Conservation (phyloP, 208 protist genomes). For the Trichomonas gallinae region DNA sequence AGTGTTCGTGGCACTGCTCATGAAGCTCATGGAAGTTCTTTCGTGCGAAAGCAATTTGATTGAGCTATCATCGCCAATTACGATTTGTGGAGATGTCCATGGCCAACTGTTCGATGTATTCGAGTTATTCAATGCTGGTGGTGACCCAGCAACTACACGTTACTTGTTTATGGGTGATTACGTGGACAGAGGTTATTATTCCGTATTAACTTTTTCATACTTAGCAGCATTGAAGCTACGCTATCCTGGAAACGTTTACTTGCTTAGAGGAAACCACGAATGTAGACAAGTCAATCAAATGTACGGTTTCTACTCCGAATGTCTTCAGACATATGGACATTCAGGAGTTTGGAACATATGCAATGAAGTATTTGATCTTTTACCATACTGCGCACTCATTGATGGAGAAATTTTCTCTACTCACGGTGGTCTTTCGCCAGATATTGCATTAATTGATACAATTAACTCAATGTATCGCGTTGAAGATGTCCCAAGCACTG, state of each 20-base stretch:
- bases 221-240: neutral
- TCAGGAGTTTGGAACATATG: slow-evolving; percentile 62
- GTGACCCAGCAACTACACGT: neutral
- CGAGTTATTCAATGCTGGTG: neutral
- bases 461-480: slow-evolving; percentile 62
- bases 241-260: slow-evolving; percentile 64
- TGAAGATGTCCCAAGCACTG: slow-evolving; percentile 66
- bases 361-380: slow-evolving; percentile 65
- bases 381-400: slow-evolving; percentile 58
- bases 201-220: neutral
- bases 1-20: neutral
- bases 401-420: slow-evolving; percentile 20
- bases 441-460: slow-evolving; percentile 29
- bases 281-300: slow-evolving; percentile 73
- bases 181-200: neutral
- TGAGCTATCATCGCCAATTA: neutral
- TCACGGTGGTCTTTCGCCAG: neutral
- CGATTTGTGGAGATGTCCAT: no score
- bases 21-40: neutral
- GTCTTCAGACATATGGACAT: slow-evolving; percentile 64
- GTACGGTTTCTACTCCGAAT: slow-evolving; percentile 72
- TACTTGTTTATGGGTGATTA: slow-evolving; percentile 23
- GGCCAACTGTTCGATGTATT: slow-evolving; percentile 1
- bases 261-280: slow-evolving; percentile 82
- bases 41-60: neutral